Evolutionary conservation across 768 basidiomycete genomes (phyloP).

Genomic region (Hydnum rufescens): DNA sequence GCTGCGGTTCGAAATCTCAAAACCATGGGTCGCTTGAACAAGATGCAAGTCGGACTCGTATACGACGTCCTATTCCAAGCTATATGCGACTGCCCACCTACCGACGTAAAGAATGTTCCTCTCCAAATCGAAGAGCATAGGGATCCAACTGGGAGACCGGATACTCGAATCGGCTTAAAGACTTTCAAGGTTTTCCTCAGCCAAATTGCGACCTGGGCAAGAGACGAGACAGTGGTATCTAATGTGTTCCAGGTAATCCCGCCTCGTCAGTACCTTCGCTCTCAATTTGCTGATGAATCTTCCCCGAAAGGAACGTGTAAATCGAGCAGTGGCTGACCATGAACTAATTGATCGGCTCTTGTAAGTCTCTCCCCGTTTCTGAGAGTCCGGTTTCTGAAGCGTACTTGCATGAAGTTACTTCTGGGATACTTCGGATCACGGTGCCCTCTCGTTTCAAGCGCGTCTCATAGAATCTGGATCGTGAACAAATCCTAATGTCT

Average conservation of each 20-base stretch:
- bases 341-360: conserved; percentile 88
- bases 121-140: not conserved
- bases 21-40: conserved; percentile 57
- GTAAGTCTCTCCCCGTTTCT: conserved; percentile 3
- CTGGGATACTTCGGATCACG: conserved; percentile 71
- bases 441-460: conserved; percentile 83
- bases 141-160: conserved; percentile 50
- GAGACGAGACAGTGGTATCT: conserved; percentile 77
- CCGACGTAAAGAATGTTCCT: not conserved
- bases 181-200: conserved; percentile 84
- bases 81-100: conserved; percentile 45
- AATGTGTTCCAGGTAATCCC: conserved; percentile 68
- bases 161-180: conserved; percentile 67
- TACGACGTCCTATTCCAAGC: conserved; percentile 55
- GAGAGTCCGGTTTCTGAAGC: not conserved
- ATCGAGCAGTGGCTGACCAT: conserved; percentile 84
- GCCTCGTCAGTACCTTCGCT: not conserved
- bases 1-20: conserved; percentile 75
- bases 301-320: conserved; percentile 52
- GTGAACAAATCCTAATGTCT: conserved; percentile 9
- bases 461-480: too few species aligned
- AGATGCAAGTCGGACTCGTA: conserved; percentile 74
- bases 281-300: conserved; percentile 5
- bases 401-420: conserved; percentile 27
- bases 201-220: conserved; percentile 87